These are phyloP conservation scores for Eimeria acervulina DNA, from an alignment of 169 alveolate genomes.

Conservation along the genomic window DNA sequence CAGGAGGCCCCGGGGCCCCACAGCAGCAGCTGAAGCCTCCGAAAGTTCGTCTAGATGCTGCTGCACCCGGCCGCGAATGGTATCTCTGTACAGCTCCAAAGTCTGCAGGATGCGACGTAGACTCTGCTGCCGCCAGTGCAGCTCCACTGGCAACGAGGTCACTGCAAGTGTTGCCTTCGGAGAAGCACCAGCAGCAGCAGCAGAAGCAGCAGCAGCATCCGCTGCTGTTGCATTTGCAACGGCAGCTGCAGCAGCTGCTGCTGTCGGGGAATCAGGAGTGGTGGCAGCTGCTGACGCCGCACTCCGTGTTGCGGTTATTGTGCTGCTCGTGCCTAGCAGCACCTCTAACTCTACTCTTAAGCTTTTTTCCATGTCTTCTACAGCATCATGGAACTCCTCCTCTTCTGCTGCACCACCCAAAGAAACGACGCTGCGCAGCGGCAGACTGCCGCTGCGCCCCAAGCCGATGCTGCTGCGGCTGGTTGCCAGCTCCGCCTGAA, in stretches of 20 bases:
- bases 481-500: constrained; percentile 24
- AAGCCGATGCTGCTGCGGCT: constrained; percentile 61
- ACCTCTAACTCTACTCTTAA: constrained; percentile 80
- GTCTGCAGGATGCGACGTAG: constrained; percentile 72
- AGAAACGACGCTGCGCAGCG: neutral
- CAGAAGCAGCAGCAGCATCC: neutral
- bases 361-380: constrained; percentile 85
- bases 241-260: constrained; percentile 4
- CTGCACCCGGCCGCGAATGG: constrained; percentile 65
- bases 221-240: neutral
- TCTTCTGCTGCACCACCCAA: constrained; percentile 81
- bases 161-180: constrained; percentile 79
- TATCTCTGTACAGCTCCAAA: constrained; percentile 40
- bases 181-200: neutral
- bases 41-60: constrained; percentile 61
- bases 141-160: constrained; percentile 82
- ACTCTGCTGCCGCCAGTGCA: constrained; percentile 86
- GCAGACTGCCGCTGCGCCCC: constrained; percentile 54
- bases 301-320: constrained; percentile 5
- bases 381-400: constrained; percentile 87
- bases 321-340: constrained; percentile 57
- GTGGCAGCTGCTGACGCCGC: too few relatives aligned
- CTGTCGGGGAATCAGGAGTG: too few relatives aligned
- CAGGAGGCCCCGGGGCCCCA: constrained; percentile 72
- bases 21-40: constrained; percentile 68